Percentiles rank a stretch among this genome's conserved stretches.
Evolutionary conservation across 345 rosid genomes (phyloP).

Genomic region (Dipteronia dyeriana): DNA sequence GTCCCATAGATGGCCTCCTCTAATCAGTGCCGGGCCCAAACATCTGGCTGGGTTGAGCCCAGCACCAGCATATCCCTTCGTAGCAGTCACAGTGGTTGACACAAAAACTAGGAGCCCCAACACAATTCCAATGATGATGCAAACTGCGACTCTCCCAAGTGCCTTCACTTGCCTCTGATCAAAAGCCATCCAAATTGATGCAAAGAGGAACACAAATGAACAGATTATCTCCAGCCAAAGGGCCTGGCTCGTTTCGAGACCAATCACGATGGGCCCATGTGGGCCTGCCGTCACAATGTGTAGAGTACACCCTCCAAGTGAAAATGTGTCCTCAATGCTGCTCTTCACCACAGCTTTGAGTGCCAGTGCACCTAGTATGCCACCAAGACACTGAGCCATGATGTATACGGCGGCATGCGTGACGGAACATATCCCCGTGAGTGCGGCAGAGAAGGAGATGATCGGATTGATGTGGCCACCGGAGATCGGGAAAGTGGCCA

Average conservation of each 20-base stretch:
- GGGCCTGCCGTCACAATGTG: slow-evolving; percentile 30
- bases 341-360: slow-evolving; percentile 33
- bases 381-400: slow-evolving; percentile 43
- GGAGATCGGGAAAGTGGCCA: slow-evolving; percentile 39
- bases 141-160: slow-evolving; percentile 37
- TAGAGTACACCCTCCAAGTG: slow-evolving; percentile 44
- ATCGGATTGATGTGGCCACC: slow-evolving; percentile 50
- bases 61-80: slow-evolving; percentile 46
- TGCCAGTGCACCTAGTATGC: slow-evolving; percentile 35
- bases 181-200: slow-evolving; percentile 48
- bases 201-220: slow-evolving; percentile 40
- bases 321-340: slow-evolving; percentile 20
- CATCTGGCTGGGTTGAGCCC: slow-evolving; percentile 58
- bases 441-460: slow-evolving; percentile 35
- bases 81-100: slow-evolving; percentile 44
- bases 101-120: slow-evolving; percentile 44
- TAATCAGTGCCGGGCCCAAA: slow-evolving; percentile 38
- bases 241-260: slow-evolving; percentile 26
- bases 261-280: slow-evolving; percentile 24
- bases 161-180: slow-evolving; percentile 38
- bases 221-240: slow-evolving; percentile 41
- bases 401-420: slow-evolving; percentile 31
- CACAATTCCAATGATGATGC: slow-evolving; percentile 30
- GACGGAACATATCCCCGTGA: slow-evolving; percentile 30
- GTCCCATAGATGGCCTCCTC: slow-evolving; percentile 38